Evolutionary conservation across 306 rosid genomes (phyloP).

Genomic region (Argentina anserina): DNA sequence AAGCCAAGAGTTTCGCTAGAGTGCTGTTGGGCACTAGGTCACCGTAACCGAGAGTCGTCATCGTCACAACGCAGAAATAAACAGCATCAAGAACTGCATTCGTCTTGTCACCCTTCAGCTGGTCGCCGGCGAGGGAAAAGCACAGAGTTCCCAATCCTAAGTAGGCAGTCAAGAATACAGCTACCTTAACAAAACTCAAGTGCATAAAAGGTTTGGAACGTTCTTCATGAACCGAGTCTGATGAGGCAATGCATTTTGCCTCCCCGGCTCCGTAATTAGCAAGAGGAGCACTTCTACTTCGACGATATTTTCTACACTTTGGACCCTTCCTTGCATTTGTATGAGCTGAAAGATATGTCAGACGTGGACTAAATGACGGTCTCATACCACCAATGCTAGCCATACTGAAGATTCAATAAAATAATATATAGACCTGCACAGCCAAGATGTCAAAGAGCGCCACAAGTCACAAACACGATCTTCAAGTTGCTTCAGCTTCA

Average conservation of each 20-base stretch:
- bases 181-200: conserved; percentile 26
- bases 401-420: conserved; percentile 39
- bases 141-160: conserved; percentile 39
- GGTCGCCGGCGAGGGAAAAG: conserved; percentile 36
- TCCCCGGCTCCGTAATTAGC: conserved; percentile 12
- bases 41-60: conserved; percentile 59
- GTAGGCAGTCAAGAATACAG: conserved; percentile 28
- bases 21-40: conserved; percentile 41
- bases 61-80: conserved; percentile 48
- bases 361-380: conserved; percentile 35
- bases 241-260: neutral
- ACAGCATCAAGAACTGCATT: conserved; percentile 40
- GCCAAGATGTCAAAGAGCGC: conserved; percentile 4
- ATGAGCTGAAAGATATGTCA: conserved; percentile 18
- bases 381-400: conserved; percentile 32
- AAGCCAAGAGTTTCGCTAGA: conserved; percentile 40
- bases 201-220: conserved; percentile 21
- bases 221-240: conserved; percentile 16
- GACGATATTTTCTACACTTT: conserved; percentile 40
- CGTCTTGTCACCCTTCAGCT: conserved; percentile 43
- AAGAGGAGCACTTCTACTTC: conserved; percentile 53
- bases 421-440: conserved; percentile 22
- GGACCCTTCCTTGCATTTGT: conserved; percentile 15
- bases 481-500: neutral
- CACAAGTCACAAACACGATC: neutral